A percentile compares a stretch with the other conserved stretches of the same genome.
Conservation (phyloP, 2,329 filamentous ascomycete species). For the Hypoxylon sp. region DNA sequence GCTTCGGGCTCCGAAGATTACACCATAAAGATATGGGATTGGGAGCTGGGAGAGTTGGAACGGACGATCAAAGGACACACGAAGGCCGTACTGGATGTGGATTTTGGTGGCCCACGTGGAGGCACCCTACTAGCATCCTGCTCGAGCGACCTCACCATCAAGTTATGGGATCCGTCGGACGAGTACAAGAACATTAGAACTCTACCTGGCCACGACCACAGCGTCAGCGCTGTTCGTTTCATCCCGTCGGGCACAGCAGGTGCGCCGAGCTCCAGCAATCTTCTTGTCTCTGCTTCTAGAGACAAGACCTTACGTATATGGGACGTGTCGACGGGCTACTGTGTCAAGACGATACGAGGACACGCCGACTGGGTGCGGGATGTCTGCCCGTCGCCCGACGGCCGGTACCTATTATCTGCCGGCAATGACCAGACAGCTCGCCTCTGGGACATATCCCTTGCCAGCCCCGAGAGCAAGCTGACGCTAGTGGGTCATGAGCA, state of each 20-base stretch:
- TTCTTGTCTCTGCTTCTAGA: slow-evolving; percentile 84
- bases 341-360: slow-evolving; percentile 85
- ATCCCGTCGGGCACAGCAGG: slow-evolving; percentile 83
- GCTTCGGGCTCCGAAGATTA: slow-evolving; percentile 91
- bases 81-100: slow-evolving; percentile 84
- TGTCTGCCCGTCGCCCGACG: slow-evolving; percentile 82
- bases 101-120: slow-evolving; percentile 86
- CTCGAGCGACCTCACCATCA: slow-evolving; percentile 90
- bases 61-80: slow-evolving; percentile 92
- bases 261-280: slow-evolving; percentile 79
- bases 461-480: slow-evolving; percentile 74
- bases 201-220: slow-evolving; percentile 90
- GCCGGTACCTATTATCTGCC: slow-evolving; percentile 81
- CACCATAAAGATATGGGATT: slow-evolving; percentile 97
- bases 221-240: slow-evolving; percentile 86
- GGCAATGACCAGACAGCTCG: slow-evolving; percentile 83
- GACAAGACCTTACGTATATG: slow-evolving; percentile 88
- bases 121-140: slow-evolving; percentile 83
- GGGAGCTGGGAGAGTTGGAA: slow-evolving; percentile 91
- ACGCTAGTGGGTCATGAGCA: slow-evolving; percentile 89
- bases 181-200: slow-evolving; percentile 97
- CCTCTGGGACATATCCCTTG: slow-evolving; percentile 82
- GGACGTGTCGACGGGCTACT: slow-evolving; percentile 93
- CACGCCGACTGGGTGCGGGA: slow-evolving; percentile 93
- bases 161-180: slow-evolving; percentile 90